Evolutionary conservation across 164 flowering plant species (phyloP).

Genomic region (Berberis vulgaris): DNA sequence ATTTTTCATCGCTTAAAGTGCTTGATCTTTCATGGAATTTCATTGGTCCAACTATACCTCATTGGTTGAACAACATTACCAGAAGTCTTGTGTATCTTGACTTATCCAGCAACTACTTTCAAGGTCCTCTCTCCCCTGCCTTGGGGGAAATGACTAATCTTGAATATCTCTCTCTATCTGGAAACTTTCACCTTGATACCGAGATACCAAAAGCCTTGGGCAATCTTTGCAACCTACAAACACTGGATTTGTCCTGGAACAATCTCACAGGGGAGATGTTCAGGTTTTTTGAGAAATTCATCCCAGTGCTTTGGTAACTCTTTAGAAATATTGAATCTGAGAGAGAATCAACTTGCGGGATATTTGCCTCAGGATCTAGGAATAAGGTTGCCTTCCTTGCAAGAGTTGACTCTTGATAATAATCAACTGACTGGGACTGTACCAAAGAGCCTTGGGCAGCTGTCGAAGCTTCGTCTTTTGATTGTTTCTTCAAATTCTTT

Average conservation of each 20-base stretch:
- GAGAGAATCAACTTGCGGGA: constrained; percentile 1
- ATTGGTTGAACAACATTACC: constrained; percentile 26
- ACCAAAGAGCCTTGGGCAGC: background rate
- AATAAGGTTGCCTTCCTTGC: constrained; percentile 1
- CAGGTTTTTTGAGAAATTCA: background rate
- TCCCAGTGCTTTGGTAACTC: background rate
- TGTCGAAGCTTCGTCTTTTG: background rate
- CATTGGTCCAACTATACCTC: constrained; percentile 14
- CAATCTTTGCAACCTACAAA: constrained; percentile 9
- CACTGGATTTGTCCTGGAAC: background rate
- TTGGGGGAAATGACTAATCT: constrained; percentile 1
- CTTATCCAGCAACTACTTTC: constrained; percentile 13
- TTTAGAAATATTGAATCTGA: background rate
- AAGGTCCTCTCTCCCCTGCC: constrained; percentile 20
- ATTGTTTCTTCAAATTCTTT: background rate
- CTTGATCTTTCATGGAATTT: background rate
- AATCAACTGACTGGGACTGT: constrained; percentile 10
- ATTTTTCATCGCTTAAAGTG: background rate
- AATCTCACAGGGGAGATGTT: background rate
- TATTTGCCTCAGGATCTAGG: constrained; percentile 11
- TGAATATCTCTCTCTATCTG: background rate
- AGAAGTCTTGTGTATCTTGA: constrained; percentile 15
- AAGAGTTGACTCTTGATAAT: background rate
- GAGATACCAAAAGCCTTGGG: constrained; percentile 6
- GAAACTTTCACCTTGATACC: constrained; percentile 5